Conservation (phyloP, 768 basidiomycete genomes). For the Kwoniella botswanensis region DNA sequence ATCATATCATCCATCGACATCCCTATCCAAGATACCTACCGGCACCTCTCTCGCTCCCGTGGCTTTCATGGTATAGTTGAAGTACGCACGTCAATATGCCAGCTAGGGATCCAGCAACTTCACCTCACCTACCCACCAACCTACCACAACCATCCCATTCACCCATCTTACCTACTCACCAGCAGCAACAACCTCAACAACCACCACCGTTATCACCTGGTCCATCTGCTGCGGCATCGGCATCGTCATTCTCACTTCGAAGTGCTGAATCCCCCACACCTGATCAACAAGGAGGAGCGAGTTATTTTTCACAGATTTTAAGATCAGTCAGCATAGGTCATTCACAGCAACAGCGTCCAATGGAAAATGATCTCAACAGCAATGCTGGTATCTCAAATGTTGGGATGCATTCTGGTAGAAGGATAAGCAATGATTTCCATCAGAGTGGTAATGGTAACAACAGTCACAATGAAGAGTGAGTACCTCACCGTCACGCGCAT, state of each 20-base stretch:
- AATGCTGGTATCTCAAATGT: neutral
- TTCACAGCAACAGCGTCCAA: conserved; percentile 2
- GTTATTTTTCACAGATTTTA: conserved; percentile 25
- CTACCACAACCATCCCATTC: conserved; percentile 7
- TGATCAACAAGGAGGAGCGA: conserved; percentile 3
- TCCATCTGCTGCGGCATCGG: conserved; percentile 30
- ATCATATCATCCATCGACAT: neutral
- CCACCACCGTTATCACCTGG: conserved; percentile 8
- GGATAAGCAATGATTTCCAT: conserved; percentile 13
- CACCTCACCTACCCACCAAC: conserved; percentile 38
- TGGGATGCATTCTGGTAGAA: conserved; percentile 9
- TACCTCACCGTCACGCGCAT: conserved; percentile 2
- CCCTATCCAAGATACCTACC: neutral
- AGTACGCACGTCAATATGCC: conserved; percentile 34
- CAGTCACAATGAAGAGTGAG: conserved; percentile 10
- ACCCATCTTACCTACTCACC: conserved; percentile 25
- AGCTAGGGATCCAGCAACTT: conserved; percentile 50
- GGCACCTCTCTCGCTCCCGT: neutral
- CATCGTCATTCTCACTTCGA: conserved; percentile 31
- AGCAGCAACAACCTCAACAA: neutral
- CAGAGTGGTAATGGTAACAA: neutral
- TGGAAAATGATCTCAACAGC: neutral
- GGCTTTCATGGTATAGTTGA: neutral
- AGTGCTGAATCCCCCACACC: conserved; percentile 2
- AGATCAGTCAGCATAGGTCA: conserved; percentile 24